Conservation (phyloP, 306 rosid genomes). For the Cucurbita moschata region DNA sequence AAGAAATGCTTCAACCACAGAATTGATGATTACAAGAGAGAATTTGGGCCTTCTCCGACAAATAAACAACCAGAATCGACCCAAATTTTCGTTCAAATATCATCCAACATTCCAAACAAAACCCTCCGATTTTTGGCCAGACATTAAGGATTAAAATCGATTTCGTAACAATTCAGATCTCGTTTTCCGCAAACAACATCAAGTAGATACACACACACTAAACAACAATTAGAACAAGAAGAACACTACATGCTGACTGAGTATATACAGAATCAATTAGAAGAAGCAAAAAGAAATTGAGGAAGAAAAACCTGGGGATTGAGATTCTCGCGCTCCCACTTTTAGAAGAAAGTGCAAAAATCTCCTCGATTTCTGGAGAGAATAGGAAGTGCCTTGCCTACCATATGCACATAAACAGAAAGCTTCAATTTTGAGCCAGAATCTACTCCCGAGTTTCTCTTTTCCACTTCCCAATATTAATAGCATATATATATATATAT, state of each 20-base stretch:
- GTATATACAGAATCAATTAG: not conserved
- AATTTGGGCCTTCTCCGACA: not conserved
- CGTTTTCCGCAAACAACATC: not conserved
- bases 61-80: not conserved
- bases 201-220: not conserved
- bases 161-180: not conserved
- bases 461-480: not conserved
- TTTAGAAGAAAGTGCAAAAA: not conserved
- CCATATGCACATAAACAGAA: not conserved
- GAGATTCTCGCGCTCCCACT: not conserved
- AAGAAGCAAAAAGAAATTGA: not conserved
- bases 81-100: not conserved
- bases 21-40: too few relatives aligned
- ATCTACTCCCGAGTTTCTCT: not conserved
- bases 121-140: not conserved
- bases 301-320: not conserved
- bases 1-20: not conserved
- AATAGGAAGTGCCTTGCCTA: not conserved
- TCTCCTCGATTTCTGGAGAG: constrained; percentile 5
- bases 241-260: not conserved
- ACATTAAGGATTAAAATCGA: not conserved
- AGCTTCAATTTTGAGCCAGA: not conserved
- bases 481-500: too few relatives aligned
- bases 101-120: not conserved
- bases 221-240: not conserved